phyloP scores from a whole-genome alignment of 75 land plant species.

The Isoetes taiwanensis region DNA sequence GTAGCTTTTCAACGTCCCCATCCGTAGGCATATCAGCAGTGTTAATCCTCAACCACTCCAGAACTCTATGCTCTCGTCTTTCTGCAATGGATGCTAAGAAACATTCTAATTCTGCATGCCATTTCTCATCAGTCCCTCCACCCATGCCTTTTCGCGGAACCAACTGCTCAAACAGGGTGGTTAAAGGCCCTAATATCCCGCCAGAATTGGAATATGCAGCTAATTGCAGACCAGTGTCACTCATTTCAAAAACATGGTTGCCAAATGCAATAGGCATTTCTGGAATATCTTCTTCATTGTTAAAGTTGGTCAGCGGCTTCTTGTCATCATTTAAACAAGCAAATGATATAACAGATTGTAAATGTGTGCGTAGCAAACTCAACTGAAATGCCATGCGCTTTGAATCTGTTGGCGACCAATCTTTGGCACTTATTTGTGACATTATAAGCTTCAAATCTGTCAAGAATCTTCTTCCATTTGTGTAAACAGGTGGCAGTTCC shows the following conservation, averaged over 20 bases:
- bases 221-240: conserved; percentile 10
- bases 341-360: not conserved
- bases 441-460: conserved; percentile 29
- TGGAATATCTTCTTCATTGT: conserved; percentile 6
- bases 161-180: conserved; percentile 5
- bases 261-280: not conserved
- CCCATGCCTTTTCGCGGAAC: conserved; percentile 3
- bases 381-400: conserved; percentile 15
- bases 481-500: conserved; percentile 7
- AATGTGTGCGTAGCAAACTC: conserved; percentile 10
- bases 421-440: conserved; percentile 24
- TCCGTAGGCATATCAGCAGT: conserved; percentile 9
- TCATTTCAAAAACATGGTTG: not conserved
- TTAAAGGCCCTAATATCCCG: not conserved
- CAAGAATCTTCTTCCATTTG: conserved; percentile 11
- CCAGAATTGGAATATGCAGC: conserved; percentile 8
- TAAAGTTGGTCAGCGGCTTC: conserved; percentile 8
- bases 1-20: conserved; percentile 22
- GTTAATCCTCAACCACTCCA: conserved; percentile 13
- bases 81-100: conserved; percentile 13
- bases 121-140: conserved; percentile 11
- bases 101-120: conserved; percentile 17
- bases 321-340: conserved; percentile 11
- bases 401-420: conserved; percentile 27
- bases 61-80: conserved; percentile 9